phyloP scores from a whole-genome alignment of 495 filamentous ascomycete genomes.

The Aspergillus sclerotiicarbonarius region DNA sequence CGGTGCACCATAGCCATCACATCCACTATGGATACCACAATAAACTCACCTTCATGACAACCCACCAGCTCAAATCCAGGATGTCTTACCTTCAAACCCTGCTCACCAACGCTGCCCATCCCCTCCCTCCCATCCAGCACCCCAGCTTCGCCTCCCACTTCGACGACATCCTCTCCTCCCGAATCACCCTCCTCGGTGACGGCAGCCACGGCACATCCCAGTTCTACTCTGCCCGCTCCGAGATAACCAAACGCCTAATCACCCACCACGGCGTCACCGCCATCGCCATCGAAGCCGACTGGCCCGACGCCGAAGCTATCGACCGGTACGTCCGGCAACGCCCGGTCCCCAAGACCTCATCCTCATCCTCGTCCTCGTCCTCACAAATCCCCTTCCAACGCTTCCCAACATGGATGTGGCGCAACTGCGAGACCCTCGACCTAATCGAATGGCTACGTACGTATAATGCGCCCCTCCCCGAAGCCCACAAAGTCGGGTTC shows the following conservation, averaged over 20 bases:
- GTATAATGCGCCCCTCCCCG: constrained; percentile 36
- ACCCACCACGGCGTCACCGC: constrained; percentile 53
- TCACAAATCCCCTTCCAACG: constrained; percentile 45
- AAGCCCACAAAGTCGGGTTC: constrained; percentile 40
- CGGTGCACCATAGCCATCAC: background rate
- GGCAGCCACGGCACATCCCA: constrained; percentile 59
- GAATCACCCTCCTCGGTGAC: constrained; percentile 55
- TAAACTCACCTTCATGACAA: constrained; percentile 1
- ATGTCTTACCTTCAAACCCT: constrained; percentile 36
- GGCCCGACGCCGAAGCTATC: constrained; percentile 57
- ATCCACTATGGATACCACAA: constrained; percentile 5
- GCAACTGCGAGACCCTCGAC: constrained; percentile 53
- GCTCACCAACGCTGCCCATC: constrained; percentile 36
- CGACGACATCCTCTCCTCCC: constrained; percentile 41
- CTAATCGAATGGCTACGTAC: constrained; percentile 58
- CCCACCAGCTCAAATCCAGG: background rate
- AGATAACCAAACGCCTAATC: constrained; percentile 55
- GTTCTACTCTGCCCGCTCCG: constrained; percentile 55
- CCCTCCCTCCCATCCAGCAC: constrained; percentile 39
- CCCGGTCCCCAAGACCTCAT: constrained; percentile 31
- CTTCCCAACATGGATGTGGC: constrained; percentile 65
- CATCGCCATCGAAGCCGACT: constrained; percentile 58
- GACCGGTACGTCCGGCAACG: constrained; percentile 56
- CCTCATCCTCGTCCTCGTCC: too few relatives aligned
- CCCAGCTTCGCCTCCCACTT: constrained; percentile 40